Percentiles rank a stretch among this genome's conserved stretches.
Conservation (phyloP, 306 rosid genomes). For the Luffa acutangula region DNA sequence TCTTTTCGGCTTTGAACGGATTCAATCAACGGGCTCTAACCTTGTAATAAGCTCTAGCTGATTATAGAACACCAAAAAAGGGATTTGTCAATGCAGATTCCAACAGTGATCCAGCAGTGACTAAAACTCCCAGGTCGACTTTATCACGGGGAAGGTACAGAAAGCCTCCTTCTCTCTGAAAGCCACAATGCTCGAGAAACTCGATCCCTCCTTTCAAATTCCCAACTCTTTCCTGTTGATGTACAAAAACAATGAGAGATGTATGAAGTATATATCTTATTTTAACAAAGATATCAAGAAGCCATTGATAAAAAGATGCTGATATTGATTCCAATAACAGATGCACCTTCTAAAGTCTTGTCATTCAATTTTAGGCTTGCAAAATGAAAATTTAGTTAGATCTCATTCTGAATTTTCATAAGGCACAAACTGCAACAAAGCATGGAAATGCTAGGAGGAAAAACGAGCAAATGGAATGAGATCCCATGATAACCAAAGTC, state of each 20-base stretch:
- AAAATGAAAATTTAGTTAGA: background rate
- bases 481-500: background rate
- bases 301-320: background rate
- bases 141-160: conserved; percentile 55
- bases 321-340: background rate
- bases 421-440: background rate
- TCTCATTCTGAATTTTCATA: background rate
- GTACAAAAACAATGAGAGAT: background rate
- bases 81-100: conserved; percentile 74
- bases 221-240: conserved; percentile 76
- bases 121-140: conserved; percentile 28
- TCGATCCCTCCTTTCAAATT: conserved; percentile 52
- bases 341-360: background rate
- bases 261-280: background rate
- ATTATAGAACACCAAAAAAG: conserved; percentile 61
- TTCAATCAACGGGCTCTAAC: background rate
- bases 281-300: background rate
- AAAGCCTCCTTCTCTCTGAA: conserved; percentile 49
- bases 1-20: background rate
- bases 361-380: background rate
- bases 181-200: conserved; percentile 88
- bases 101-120: conserved; percentile 48
- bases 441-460: background rate
- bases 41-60: background rate
- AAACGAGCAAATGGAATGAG: background rate